phyloP scores from a whole-genome alignment of 768 basidiomycete species.

The Russula virescens region DNA sequence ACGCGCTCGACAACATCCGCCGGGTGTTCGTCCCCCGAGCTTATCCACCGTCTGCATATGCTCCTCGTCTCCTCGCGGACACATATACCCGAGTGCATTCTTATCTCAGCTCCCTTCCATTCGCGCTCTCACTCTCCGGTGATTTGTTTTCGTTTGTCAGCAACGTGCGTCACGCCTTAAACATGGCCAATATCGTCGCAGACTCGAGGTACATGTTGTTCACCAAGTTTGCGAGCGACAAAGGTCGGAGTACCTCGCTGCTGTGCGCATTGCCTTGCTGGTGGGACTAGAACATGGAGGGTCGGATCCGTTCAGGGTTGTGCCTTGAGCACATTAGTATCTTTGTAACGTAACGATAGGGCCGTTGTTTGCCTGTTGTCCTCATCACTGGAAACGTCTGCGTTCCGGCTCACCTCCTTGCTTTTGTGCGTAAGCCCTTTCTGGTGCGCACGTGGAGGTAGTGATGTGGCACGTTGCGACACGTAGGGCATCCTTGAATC shows the following conservation, averaged over 20 bases:
- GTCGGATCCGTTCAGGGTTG: conserved; percentile 60
- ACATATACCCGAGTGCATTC: conserved; percentile 58
- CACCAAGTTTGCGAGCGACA: conserved; percentile 68
- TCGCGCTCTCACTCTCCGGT: not conserved
- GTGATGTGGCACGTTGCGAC: too few relatives aligned
- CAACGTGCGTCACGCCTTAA: conserved; percentile 67
- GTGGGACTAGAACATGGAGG: conserved; percentile 68
- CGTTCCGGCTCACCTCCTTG: too few relatives aligned
- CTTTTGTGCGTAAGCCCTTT: too few relatives aligned
- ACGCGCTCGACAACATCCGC: too few relatives aligned
- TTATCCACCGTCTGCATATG: conserved; percentile 79
- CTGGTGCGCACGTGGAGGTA: too few relatives aligned
- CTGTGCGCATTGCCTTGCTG: conserved; percentile 66
- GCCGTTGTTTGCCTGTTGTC: too few relatives aligned
- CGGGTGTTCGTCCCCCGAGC: conserved; percentile 86
- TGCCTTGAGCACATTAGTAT: conserved; percentile 12
- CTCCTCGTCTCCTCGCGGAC: conserved; percentile 59
- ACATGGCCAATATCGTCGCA: conserved; percentile 79
- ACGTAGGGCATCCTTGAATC: too few relatives aligned
- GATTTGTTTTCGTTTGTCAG: conserved; percentile 34
- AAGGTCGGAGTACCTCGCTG: conserved; percentile 65
- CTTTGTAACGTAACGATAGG: too few relatives aligned
- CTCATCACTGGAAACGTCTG: too few relatives aligned
- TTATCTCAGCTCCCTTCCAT: not conserved
- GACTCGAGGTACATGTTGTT: conserved; percentile 61